Percentiles rank a stretch among this genome's conserved stretches.
Conservation (phyloP, 2,329 filamentous ascomycete species). For the Aspergillus texensis region DNA sequence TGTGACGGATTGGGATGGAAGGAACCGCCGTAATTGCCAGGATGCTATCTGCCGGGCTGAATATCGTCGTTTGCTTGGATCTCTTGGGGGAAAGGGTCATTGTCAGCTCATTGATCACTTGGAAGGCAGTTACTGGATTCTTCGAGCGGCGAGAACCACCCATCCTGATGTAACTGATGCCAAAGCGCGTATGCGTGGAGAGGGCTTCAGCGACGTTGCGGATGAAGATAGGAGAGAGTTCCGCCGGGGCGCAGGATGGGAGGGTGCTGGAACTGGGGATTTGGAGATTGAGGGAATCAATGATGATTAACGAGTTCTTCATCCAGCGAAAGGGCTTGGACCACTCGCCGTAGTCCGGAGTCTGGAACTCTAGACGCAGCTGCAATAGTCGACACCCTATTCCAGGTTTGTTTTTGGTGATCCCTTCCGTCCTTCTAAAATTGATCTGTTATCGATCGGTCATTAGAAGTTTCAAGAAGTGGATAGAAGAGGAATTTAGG, state of each 20-base stretch:
- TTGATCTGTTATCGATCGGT: not conserved
- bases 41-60: constrained; percentile 31
- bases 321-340: not conserved
- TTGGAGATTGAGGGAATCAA: constrained; percentile 36
- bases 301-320: constrained; percentile 11
- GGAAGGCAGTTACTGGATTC: constrained; percentile 34
- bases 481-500: not conserved
- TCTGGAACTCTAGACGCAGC: not conserved
- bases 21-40: constrained; percentile 25
- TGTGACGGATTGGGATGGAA: constrained; percentile 35
- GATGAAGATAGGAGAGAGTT: constrained; percentile 29
- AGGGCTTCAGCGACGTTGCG: constrained; percentile 32
- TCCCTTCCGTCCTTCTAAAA: not conserved
- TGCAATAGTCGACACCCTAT: not conserved
- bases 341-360: not conserved
- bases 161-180: constrained; percentile 30
- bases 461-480: not conserved
- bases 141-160: constrained; percentile 33
- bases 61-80: constrained; percentile 21
- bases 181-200: constrained; percentile 28
- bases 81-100: constrained; percentile 19
- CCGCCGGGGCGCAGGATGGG: constrained; percentile 38
- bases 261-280: constrained; percentile 32
- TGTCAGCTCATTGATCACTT: constrained; percentile 22
- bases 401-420: not conserved